phyloP scores from a whole-genome alignment of 805 yeast genomes.

The Teunomyces lycoperdinae region DNA sequence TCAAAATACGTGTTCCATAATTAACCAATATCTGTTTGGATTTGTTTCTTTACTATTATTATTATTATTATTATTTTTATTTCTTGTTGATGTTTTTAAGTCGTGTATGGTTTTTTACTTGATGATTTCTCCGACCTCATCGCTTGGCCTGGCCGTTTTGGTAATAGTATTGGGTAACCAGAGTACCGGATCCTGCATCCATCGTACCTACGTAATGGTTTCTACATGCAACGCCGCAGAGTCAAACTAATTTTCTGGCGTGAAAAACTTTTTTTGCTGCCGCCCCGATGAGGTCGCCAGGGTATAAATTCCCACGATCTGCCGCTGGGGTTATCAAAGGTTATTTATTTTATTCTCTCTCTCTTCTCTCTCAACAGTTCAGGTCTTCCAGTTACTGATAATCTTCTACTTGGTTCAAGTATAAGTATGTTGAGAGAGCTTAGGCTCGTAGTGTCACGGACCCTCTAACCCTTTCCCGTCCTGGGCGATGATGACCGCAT shows the following conservation, averaged over 20 bases:
- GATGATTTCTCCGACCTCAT: neutral
- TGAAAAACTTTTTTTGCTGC: constrained; percentile 1
- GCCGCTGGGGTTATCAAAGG: neutral
- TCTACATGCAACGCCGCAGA: constrained; percentile 2
- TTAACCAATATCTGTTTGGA: too few relatives aligned
- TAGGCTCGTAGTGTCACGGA: neutral
- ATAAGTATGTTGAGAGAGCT: constrained; percentile 9
- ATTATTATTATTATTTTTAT: too few relatives aligned
- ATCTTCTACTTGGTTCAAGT: neutral
- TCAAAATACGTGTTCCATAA: too few relatives aligned
- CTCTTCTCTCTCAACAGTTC: constrained; percentile 3
- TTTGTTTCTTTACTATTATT: too few relatives aligned
- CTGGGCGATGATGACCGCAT: too few relatives aligned
- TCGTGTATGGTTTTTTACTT: too few relatives aligned
- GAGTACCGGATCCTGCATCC: neutral
- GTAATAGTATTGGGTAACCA: neutral
- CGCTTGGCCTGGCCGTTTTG: neutral
- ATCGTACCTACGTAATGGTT: neutral
- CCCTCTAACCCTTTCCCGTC: too few relatives aligned
- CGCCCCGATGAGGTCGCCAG: neutral
- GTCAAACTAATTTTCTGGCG: neutral
- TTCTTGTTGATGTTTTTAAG: too few relatives aligned
- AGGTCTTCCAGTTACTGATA: constrained; percentile 3
- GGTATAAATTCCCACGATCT: constrained; percentile 1
- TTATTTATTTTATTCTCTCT: constrained; percentile 3